Evolutionary conservation across 768 basidiomycete genomes (phyloP).

Genomic region (Mycena venus): DNA sequence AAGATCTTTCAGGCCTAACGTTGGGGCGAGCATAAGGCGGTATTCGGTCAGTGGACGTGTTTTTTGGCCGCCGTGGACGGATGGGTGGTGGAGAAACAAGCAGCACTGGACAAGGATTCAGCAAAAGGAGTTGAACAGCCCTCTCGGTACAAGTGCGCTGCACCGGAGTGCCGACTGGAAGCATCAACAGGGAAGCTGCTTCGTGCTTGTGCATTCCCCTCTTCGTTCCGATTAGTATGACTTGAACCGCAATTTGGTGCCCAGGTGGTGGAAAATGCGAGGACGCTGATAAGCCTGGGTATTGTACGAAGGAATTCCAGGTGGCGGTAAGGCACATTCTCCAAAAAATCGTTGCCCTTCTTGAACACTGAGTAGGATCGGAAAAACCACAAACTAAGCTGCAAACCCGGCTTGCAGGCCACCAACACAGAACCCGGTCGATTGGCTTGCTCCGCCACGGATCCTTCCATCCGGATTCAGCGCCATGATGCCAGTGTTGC

Average conservation of each 20-base stretch:
- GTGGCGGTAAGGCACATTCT: neutral
- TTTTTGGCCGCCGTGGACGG: no score
- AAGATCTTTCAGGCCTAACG: no score
- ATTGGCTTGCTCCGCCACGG: neutral
- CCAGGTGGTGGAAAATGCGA: constrained; percentile 16
- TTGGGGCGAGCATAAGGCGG: no score
- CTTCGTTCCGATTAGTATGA: neutral
- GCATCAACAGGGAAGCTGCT: constrained; percentile 8
- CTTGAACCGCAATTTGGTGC: neutral
- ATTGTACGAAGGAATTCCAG: constrained; percentile 15
- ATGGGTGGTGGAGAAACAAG: neutral
- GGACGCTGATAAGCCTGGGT: constrained; percentile 5
- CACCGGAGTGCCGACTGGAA: neutral
- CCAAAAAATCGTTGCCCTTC: neutral
- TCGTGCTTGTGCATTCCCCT: constrained; percentile 5
- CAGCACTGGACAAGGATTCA: neutral
- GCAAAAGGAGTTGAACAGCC: no score
- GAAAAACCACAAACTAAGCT: neutral
- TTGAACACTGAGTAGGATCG: no score
- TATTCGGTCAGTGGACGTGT: no score
- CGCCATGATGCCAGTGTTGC: neutral
- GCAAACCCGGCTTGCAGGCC: constrained; percentile 6
- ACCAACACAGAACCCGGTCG: neutral
- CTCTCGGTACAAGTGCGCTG: no score
- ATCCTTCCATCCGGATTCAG: no score